Evolutionary conservation across 257 asterid genomes (phyloP), one percentile per base, ranked within the genome.

Genomic region (Solanum phureja): DNA sequence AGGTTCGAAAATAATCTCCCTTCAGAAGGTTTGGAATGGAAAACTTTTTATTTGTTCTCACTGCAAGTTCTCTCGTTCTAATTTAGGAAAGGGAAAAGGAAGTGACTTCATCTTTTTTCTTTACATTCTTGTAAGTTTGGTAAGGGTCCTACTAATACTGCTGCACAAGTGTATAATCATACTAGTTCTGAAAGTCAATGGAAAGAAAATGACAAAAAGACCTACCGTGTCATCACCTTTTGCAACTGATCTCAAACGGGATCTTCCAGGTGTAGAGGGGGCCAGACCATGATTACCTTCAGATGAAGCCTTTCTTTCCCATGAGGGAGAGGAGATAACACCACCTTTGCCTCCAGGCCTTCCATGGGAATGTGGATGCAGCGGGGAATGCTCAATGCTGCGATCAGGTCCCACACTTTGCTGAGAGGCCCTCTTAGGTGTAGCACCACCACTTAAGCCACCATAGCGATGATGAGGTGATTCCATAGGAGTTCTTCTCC

Each of bases 181-280:
- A 82, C 29, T 29, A 10, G 42, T 1, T 31, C 21, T 31, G 69
- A 35, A 73, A 46, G 84, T 49, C 29, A 4, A 60, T 29, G 35
- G 86, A 12, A 27, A 52, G 71, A 33, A 83, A 75, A 66, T 49
- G 66, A 87, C 18, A 86, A 58, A 88, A 89, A 73, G 85, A 81
- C 89, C 89, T 95, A 96, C 98, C 23, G 94, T 93, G 86, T 93
- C 96, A 90, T 94, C 95, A 88, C 95, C 98, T 90, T 93, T 90
- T 7, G 95, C 88, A 35, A 92, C 95, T 33, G 99, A 92, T 93
- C 94, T 93, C 93, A 96, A 89, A 79, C 99, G 95, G 52, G 98
- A 95, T 83, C 98, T 93, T 86, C 98, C 98, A 23, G 98, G 99
- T 87, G 99, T 96, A 44, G 92, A 91, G 88, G 98, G 97, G 34